Percentiles rank a stretch among this genome's conserved stretches.
Evolutionary conservation across 2,329 filamentous ascomycete genomes (phyloP).

Genomic region (Hypoxylon sp.): DNA sequence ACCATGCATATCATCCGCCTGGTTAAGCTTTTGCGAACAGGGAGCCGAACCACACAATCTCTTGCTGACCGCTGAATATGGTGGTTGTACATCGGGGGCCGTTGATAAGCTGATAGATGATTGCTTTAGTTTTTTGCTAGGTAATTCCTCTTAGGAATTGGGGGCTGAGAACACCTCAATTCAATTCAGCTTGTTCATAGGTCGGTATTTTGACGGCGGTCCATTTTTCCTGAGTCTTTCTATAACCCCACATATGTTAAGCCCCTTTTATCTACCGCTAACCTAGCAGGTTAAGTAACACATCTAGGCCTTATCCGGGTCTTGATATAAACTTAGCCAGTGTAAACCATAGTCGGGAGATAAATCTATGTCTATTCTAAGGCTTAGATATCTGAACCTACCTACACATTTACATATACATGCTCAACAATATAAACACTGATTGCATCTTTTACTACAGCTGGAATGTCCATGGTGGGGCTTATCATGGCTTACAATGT

Average conservation of each 20-base stretch:
- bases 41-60: slow-evolving; percentile 24
- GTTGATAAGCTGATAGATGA: slow-evolving; percentile 13
- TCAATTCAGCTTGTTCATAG: too few species aligned
- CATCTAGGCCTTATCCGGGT: background rate
- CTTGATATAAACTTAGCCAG: background rate
- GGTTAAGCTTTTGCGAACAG: slow-evolving; percentile 2
- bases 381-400: too few species aligned
- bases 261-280: background rate
- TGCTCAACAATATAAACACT: too few species aligned
- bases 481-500: too few species aligned
- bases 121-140: slow-evolving; percentile 5
- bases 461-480: too few species aligned
- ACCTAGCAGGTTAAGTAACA: background rate
- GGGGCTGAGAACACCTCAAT: background rate
- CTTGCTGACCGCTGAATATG: slow-evolving; percentile 16
- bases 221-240: too few species aligned
- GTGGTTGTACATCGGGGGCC: slow-evolving; percentile 12
- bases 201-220: too few species aligned
- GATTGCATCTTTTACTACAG: too few species aligned
- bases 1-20: slow-evolving; percentile 5
- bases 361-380: too few species aligned
- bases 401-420: too few species aligned
- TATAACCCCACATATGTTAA: background rate
- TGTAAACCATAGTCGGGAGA: too few species aligned
- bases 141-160: background rate